These are phyloP conservation scores for Pneumocystis oryctolagi DNA, from an alignment of 1,139 yeast species.

Conservation along the genomic window DNA sequence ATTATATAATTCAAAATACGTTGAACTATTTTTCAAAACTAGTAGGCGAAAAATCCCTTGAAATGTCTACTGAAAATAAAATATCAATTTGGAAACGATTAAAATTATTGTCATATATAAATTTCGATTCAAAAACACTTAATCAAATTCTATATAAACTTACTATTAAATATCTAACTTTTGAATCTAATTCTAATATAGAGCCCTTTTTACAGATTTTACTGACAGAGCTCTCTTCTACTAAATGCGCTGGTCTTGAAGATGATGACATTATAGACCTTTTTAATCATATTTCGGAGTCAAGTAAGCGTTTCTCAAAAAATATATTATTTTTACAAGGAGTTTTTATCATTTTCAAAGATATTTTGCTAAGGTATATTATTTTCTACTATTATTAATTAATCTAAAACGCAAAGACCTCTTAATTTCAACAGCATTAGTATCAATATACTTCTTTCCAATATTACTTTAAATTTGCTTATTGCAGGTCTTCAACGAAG, in stretches of 20 bases:
- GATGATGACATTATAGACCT: not conserved
- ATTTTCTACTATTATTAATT: not conserved
- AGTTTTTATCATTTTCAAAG: slow-evolving; percentile 3
- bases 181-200: not conserved
- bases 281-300: not conserved
- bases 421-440: slow-evolving; percentile 2
- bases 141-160: not conserved
- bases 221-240: not conserved
- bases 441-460: not conserved
- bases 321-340: slow-evolving; percentile 1
- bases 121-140: not conserved
- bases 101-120: not conserved
- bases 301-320: not conserved
- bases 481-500: slow-evolving; percentile 7
- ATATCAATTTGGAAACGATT: not conserved
- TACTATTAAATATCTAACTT: not conserved
- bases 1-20: not conserved
- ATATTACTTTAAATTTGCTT: slow-evolving; percentile 4
- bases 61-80: not conserved
- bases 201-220: not conserved
- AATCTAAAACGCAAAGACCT: slow-evolving; percentile 1
- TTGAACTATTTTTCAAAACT: not conserved
- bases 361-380: not conserved
- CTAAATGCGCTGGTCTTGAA: not conserved
- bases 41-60: not conserved